Evolutionary conservation across 257 asterid genomes (phyloP).

Genomic region (Solanum virginianum): DNA sequence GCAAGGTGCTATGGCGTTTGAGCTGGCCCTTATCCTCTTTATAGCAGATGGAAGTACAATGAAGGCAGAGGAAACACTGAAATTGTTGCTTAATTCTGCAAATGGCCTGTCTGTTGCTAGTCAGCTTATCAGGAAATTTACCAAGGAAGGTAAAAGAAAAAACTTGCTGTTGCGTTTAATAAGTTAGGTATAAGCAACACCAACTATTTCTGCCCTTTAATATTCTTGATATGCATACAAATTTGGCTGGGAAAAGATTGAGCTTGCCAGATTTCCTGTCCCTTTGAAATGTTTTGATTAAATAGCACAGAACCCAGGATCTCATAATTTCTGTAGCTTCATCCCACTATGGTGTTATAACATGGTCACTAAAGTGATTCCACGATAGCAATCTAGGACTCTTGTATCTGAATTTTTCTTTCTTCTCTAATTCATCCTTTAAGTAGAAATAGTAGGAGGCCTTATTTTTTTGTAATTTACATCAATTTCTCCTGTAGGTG

Average conservation of each 20-base stretch:
- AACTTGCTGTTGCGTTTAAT: neutral
- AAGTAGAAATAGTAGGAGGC: neutral
- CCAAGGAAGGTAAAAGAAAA: conserved; percentile 45
- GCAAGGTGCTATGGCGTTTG: conserved; percentile 36
- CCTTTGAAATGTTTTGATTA: neutral
- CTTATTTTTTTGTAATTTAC: conserved; percentile 8
- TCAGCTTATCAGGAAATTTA: conserved; percentile 45
- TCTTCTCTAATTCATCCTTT: neutral
- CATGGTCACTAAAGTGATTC: neutral
- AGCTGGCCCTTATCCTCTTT: conserved; percentile 46
- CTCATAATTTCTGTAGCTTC: neutral
- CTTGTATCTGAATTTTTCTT: neutral
- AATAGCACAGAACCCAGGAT: neutral
- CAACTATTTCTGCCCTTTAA: neutral
- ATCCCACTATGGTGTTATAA: neutral
- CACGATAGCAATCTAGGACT: neutral
- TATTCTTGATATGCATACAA: neutral
- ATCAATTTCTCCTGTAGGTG: conserved; percentile 39
- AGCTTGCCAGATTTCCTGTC: neutral
- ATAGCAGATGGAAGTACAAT: conserved; percentile 32
- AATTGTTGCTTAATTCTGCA: conserved; percentile 34
- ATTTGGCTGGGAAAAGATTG: neutral
- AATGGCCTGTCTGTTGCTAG: conserved; percentile 53
- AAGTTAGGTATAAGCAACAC: neutral
- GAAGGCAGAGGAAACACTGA: conserved; percentile 31